Evolutionary conservation across 2,329 filamentous ascomycete species (phyloP).

Genomic region (Dactylellina leptospora): DNA sequence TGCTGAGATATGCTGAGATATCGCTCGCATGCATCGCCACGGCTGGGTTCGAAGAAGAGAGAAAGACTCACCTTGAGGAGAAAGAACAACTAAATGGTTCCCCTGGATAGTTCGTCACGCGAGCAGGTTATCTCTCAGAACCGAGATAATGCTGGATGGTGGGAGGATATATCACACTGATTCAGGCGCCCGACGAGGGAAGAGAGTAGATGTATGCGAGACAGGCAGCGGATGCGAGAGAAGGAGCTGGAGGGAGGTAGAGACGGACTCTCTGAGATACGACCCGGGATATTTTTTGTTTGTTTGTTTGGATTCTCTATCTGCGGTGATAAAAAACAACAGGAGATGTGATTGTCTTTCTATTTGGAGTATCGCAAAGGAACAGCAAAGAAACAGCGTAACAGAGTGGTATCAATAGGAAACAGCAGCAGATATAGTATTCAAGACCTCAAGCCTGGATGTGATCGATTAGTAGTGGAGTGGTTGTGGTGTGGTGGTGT

Average conservation of each 20-base stretch:
- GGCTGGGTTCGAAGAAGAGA: not conserved
- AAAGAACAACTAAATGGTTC: constrained; percentile 54
- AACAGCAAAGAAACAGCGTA: constrained; percentile 19
- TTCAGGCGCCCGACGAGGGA: constrained; percentile 2
- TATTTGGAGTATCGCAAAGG: constrained; percentile 48
- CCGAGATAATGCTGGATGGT: too few relatives aligned
- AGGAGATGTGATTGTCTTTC: constrained; percentile 38
- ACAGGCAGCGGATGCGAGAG: constrained; percentile 4
- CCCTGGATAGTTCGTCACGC: constrained; percentile 50
- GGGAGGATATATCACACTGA: constrained; percentile 12
- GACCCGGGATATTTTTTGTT: constrained; percentile 11
- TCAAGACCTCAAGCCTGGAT: constrained; percentile 8
- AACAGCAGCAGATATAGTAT: not conserved
- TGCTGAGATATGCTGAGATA: not conserved
- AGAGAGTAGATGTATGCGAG: not conserved
- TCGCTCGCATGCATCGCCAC: too few relatives aligned
- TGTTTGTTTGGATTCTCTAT: constrained; percentile 45
- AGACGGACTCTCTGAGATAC: constrained; percentile 7
- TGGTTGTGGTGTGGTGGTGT: constrained; percentile 7
- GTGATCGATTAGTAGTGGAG: constrained; percentile 12
- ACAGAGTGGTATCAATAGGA: constrained; percentile 40
- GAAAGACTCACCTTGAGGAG: constrained; percentile 47
- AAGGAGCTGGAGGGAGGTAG: too few relatives aligned
- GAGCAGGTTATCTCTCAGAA: constrained; percentile 2
- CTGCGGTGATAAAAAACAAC: constrained; percentile 39